Conservation (phyloP, 1,139 yeast species). For the Pichia sp. region DNA sequence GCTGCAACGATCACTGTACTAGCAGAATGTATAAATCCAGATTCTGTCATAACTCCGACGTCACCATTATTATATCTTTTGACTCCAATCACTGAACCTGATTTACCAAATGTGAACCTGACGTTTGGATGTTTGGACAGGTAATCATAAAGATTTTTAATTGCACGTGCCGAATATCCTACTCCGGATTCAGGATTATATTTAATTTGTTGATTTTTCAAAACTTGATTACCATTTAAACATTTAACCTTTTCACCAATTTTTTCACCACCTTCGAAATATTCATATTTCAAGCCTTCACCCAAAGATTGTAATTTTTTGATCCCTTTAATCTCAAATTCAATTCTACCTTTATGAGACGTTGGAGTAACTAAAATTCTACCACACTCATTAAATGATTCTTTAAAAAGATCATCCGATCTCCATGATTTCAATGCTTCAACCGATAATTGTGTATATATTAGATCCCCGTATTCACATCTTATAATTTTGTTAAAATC, state of each 20-base stretch:
- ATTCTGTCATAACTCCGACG: conserved; percentile 14
- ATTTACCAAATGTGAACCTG: conserved; percentile 29
- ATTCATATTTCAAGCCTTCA: conserved; percentile 15
- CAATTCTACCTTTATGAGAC: conserved; percentile 13
- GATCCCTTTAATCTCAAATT: conserved; percentile 17
- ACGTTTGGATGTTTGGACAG: conserved; percentile 19
- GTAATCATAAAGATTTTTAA: conserved; percentile 24
- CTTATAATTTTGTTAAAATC: conserved; percentile 45
- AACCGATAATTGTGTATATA: conserved; percentile 35
- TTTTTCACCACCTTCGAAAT: conserved; percentile 10
- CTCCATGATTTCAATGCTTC: conserved; percentile 40
- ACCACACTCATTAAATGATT: conserved; percentile 34
- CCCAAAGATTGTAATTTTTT: conserved; percentile 23
- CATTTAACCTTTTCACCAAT: conserved; percentile 7
- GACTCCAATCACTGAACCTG: conserved; percentile 23
- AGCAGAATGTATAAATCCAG: conserved; percentile 26
- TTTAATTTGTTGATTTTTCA: conserved; percentile 11
- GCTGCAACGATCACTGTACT: conserved; percentile 29
- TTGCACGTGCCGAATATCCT: conserved; percentile 30
- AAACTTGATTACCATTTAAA: conserved; percentile 17
- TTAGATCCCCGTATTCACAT: conserved; percentile 34
- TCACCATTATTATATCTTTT: conserved; percentile 10
- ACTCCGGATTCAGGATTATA: conserved; percentile 32
- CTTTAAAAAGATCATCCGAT: conserved; percentile 30
- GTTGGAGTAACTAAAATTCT: conserved; percentile 26